Base-by-base conservation (phyloP, 495 filamentous ascomycete species). In the Lasiosphaeria hispida region DNA sequence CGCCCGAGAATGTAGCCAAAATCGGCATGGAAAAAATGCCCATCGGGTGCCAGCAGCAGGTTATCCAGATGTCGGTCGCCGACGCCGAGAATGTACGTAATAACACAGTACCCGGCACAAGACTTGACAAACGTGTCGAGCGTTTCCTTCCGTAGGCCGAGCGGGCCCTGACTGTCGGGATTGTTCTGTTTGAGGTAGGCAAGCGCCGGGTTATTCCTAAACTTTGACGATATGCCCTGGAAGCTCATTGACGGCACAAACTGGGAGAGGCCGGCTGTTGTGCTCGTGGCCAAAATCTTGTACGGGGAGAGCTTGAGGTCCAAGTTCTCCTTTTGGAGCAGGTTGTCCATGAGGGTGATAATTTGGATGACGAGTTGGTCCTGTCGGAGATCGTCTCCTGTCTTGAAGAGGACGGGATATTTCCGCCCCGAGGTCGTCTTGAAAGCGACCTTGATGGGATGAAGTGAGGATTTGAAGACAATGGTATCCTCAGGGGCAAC, bases 321-420 rank as follows among this genome's bases (percentile, higher is more conserved):
- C 3, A 99, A 84, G 63, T 99, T 99, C 67, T 97, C 94, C 63
- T 97, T 97, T 47, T 87, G 89, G 10, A 99, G 83, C 13, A 99
- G 86, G 30, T 92, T 88, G 65, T 99, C 94, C 94, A 99, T 99
- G 47, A 99, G 81, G 1, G 88, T 95, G 70, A 99, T 96, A 64
- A 97, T 97, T 61, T 99, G 94, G 59, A 99, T 95, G 45, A 97
- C 92, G 0, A 99, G 83, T 71, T 99, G 94, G 64, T 99, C 94
- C 72, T 99, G 94, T 0, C 94, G 89, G 39, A 99, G 81, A 67
- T 99, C 94, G 66, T 99, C 94, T 40, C 94, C 94, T 3, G 91
- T 92, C 72, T 99, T 99, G 82, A 97, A 97, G 44, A 97, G 85
- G 50, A 99, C 86, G 14, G 91, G 87, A 69, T 97, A 97, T 58